Conservation (phyloP, 805 yeast genomes). For the Ogataea thermomethanolica region DNA sequence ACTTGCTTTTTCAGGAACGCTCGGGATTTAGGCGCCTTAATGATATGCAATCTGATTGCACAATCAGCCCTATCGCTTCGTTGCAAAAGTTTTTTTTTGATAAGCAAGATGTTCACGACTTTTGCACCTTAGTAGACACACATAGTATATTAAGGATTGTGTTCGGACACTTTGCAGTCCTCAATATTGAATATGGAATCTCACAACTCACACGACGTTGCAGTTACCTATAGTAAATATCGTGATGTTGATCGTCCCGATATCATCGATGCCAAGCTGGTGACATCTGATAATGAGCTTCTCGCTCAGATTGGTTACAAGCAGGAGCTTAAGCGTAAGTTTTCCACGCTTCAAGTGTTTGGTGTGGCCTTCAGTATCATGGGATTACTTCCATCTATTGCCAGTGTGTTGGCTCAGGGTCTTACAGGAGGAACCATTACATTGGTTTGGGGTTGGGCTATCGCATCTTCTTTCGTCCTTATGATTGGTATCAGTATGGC, state of each 20-base stretch:
- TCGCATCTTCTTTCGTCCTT: constrained; percentile 47
- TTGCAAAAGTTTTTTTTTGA: neutral
- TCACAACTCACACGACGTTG: constrained; percentile 9
- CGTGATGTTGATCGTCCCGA: constrained; percentile 15
- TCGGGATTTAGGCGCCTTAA: neutral
- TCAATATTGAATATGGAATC: constrained; percentile 4
- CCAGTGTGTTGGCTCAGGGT: constrained; percentile 53
- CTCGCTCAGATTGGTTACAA: constrained; percentile 58
- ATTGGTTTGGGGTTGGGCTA: constrained; percentile 48
- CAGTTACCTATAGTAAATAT: constrained; percentile 17
- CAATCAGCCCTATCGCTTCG: neutral
- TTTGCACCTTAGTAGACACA: no score
- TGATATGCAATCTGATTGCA: no score
- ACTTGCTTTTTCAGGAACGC: constrained; percentile 4
- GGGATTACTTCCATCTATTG: constrained; percentile 62
- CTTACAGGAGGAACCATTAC: constrained; percentile 58
- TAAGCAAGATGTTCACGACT: neutral
- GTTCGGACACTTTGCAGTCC: no score
- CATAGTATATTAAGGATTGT: no score
- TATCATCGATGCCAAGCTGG: constrained; percentile 29
- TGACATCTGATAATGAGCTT: constrained; percentile 32
- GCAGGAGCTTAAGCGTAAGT: constrained; percentile 59
- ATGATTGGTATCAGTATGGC: constrained; percentile 57
- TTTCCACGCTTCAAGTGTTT: constrained; percentile 53
- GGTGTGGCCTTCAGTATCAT: constrained; percentile 63